phyloP scores from a whole-genome alignment of 192 early-diverging fungal genomes.

The Backusella psychrophila region DNA sequence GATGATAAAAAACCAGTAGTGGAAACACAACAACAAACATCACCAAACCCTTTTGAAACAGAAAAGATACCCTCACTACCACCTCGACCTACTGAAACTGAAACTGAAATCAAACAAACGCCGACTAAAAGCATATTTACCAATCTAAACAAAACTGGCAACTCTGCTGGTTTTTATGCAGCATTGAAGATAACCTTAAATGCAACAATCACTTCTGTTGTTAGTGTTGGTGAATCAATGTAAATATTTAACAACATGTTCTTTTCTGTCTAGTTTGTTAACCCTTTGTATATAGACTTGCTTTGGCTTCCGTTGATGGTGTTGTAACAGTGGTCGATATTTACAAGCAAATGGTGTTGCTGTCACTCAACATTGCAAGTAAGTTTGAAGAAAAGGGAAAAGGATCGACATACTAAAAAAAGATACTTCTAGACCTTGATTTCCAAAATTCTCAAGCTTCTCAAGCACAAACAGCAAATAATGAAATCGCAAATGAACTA shows the following conservation, averaged over 20 bases:
- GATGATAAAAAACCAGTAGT: background rate
- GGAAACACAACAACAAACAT: background rate
- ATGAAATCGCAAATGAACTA: conserved; percentile 2
- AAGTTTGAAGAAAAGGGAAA: background rate
- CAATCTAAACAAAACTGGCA: background rate
- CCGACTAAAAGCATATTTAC: background rate
- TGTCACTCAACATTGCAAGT: conserved; percentile 3
- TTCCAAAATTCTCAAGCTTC: background rate
- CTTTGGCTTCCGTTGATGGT: conserved; percentile 1
- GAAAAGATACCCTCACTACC: background rate
- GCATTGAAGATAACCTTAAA: background rate
- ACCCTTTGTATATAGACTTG: background rate
- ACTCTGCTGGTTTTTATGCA: background rate
- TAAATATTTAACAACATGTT: background rate
- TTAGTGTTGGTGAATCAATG: conserved; percentile 16
- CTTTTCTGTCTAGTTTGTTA: no score
- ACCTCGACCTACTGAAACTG: background rate
- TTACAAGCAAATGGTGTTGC: background rate
- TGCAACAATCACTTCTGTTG: background rate
- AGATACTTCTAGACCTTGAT: background rate
- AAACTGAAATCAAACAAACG: background rate
- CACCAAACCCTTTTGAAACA: background rate
- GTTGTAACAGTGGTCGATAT: background rate
- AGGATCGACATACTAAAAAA: no score
- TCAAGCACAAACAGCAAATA: background rate